These are phyloP conservation scores for Acacia melanoxylon DNA, from an alignment of 306 rosid genomes.

Conservation along the genomic window DNA sequence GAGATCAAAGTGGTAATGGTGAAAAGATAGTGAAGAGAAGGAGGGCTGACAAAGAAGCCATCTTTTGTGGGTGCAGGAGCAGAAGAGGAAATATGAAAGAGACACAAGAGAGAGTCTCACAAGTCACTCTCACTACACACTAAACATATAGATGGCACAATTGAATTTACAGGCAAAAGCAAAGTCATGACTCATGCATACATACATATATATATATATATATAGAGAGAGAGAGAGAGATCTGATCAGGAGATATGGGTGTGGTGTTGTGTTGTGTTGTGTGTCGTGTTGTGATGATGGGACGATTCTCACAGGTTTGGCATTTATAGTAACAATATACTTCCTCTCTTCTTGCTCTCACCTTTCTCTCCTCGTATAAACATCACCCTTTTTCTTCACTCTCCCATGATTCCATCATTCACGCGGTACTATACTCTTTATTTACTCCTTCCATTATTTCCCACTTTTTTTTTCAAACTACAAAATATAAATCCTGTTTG, in stretches of 20 bases:
- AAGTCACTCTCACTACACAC: conserved; percentile 50
- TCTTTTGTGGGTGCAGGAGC: conserved; percentile 86
- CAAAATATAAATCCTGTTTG: background rate
- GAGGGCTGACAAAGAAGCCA: conserved; percentile 58
- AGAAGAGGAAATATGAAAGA: conserved; percentile 62
- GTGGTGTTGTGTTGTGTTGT: background rate
- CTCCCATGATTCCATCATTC: background rate
- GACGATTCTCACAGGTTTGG: conserved; percentile 65
- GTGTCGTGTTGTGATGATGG: conserved; percentile 71
- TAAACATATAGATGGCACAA: background rate
- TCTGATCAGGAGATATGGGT: conserved; percentile 41
- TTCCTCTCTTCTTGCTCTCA: conserved; percentile 45
- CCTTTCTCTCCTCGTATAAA: conserved; percentile 64
- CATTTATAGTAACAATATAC: conserved; percentile 50
- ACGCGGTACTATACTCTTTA: background rate
- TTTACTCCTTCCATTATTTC: background rate
- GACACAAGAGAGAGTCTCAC: conserved; percentile 67
- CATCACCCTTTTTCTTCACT: conserved; percentile 27
- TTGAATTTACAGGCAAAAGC: background rate
- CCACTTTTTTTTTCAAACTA: background rate
- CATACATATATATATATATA: too few relatives aligned
- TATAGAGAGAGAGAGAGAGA: too few relatives aligned
- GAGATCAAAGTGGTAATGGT: background rate
- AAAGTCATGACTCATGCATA: background rate
- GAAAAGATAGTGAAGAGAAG: conserved; percentile 57